phyloP scores from a whole-genome alignment of 441 rosid genomes.

The Eruca vesicaria region DNA sequence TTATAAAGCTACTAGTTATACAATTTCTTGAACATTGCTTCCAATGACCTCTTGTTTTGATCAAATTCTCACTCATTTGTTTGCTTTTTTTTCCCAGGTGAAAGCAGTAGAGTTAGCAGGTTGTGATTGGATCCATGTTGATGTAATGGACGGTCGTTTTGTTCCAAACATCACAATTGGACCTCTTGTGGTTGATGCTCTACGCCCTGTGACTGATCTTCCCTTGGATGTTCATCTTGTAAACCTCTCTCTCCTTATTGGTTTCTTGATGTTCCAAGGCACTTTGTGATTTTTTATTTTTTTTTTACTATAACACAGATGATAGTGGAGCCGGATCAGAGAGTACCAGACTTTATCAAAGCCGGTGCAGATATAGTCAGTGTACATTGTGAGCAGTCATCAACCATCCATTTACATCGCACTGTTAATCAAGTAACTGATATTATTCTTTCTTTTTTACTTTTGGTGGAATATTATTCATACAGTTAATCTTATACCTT shows the following conservation, averaged over 20 bases:
- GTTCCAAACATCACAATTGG: conserved; percentile 99
- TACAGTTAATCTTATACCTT: not conserved
- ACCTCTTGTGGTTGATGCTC: conserved; percentile 93
- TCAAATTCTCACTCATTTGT: not conserved
- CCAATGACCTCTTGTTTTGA: no score
- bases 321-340: conserved; percentile 94
- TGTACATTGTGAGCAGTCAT: conserved; percentile 88
- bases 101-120: conserved; percentile 97
- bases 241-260: conserved; percentile 23
- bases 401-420: conserved; percentile 94
- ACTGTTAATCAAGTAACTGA: conserved; percentile 55
- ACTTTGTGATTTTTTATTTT: conserved; percentile 10
- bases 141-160: conserved; percentile 99
- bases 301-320: conserved; percentile 58
- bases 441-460: not conserved
- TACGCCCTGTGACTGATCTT: conserved; percentile 95
- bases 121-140: conserved; percentile 98
- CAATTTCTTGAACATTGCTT: no score
- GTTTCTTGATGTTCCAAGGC: not conserved
- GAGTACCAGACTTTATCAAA: conserved; percentile 89
- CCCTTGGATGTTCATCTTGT: conserved; percentile 99
- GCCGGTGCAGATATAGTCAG: conserved; percentile 98
- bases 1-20: no score
- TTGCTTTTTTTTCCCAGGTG: conserved; percentile 36
- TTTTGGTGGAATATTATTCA: not conserved